A percentile compares a stretch with the other conserved stretches of the same genome.
Conservation (phyloP, 2,329 filamentous ascomycete species). For the Sporothrix globosa region DNA sequence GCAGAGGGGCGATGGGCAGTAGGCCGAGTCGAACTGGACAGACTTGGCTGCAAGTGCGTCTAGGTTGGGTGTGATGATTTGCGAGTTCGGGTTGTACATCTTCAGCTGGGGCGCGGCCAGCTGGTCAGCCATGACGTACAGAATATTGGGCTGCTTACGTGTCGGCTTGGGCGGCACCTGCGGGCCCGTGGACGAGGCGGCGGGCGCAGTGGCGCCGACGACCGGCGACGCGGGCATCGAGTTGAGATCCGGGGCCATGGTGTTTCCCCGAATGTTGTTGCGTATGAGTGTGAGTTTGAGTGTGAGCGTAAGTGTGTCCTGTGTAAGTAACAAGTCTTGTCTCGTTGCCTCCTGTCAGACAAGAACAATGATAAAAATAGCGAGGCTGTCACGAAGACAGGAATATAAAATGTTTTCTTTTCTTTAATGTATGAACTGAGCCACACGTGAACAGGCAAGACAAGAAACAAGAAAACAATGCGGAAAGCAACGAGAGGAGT, state of each 20-base stretch:
- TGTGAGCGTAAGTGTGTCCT: constrained; percentile 32
- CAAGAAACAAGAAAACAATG: background rate
- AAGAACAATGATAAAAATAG: constrained; percentile 25
- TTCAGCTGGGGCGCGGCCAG: constrained; percentile 87
- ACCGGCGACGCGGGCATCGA: constrained; percentile 63
- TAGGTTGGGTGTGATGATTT: constrained; percentile 90
- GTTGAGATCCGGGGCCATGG: constrained; percentile 75
- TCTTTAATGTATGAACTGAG: constrained; percentile 30
- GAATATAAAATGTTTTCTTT: constrained; percentile 28
- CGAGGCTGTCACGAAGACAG: constrained; percentile 34
- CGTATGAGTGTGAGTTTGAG: background rate
- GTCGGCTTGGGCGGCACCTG: constrained; percentile 30
- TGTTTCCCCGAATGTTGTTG: constrained; percentile 18
- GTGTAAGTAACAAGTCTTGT: constrained; percentile 26
- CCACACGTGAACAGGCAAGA: constrained; percentile 21
- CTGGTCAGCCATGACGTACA: constrained; percentile 97
- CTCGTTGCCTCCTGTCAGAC: constrained; percentile 25
- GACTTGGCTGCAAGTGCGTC: constrained; percentile 78
- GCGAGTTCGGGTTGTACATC: constrained; percentile 85
- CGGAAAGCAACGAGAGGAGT: background rate
- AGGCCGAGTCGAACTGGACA: constrained; percentile 90
- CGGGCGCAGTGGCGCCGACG: constrained; percentile 7
- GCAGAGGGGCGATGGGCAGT: constrained; percentile 91
- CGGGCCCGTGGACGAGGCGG: constrained; percentile 17
- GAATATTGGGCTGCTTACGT: constrained; percentile 67